These are phyloP conservation scores for Stromatinia cepivora DNA, from an alignment of 2,329 filamentous ascomycete genomes.

Conservation along the genomic window DNA sequence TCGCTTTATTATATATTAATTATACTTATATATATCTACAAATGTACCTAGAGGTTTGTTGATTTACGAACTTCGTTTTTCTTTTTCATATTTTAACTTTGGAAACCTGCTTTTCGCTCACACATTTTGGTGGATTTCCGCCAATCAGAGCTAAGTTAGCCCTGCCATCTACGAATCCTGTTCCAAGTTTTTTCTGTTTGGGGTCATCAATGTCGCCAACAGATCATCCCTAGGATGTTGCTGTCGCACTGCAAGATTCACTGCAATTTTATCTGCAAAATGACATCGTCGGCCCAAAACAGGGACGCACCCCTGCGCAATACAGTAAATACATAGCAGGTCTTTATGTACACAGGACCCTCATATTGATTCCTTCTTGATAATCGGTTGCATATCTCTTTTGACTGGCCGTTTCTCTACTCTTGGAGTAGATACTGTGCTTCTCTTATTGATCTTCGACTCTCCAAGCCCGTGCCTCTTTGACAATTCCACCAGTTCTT, in stretches of 20 bases:
- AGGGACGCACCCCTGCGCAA: conserved; percentile 19
- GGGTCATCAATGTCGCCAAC: conserved; percentile 6
- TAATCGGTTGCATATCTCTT: not conserved
- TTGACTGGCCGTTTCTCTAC: not conserved
- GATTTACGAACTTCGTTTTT: not conserved
- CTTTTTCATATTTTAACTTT: not conserved
- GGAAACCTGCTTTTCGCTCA: conserved; percentile 15
- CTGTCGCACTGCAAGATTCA: not conserved
- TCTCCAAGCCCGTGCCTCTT: not conserved
- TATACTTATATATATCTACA: not conserved
- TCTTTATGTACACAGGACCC: not conserved
- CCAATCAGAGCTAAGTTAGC: not conserved
- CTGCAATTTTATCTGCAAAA: conserved; percentile 26
- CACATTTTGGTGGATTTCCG: not conserved
- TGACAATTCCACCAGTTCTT: not conserved
- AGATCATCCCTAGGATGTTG: not conserved
- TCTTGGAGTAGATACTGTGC: too few relatives aligned
- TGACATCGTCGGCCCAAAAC: conserved; percentile 26
- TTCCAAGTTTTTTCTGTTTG: conserved; percentile 3
- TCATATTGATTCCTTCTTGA: not conserved
- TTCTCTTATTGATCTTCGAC: not conserved
- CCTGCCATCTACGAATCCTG: not conserved
- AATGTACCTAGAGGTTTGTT: not conserved
- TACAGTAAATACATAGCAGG: not conserved
- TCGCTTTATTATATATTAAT: not conserved